Percentiles rank a stretch among this genome's conserved stretches.
Evolutionary conservation across 495 filamentous ascomycete genomes (phyloP).

Genomic region (Cladorrhinum samala): DNA sequence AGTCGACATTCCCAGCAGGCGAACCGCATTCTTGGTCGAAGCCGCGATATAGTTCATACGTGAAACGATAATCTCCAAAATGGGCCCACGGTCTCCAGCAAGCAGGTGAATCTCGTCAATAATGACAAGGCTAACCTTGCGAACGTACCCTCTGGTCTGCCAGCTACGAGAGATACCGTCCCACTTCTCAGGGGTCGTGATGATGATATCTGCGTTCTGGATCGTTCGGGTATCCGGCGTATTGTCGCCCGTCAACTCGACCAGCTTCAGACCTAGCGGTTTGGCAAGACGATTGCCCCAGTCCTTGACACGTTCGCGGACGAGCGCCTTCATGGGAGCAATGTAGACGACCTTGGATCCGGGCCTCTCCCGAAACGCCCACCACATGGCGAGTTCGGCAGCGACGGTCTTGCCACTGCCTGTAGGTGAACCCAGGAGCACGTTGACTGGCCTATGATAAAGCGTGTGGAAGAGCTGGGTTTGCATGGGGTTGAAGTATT

Average conservation of each 20-base stretch:
- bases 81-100: constrained; percentile 90
- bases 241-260: constrained; percentile 97
- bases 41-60: constrained; percentile 99
- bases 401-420: constrained; percentile 97
- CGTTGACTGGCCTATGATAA: constrained; percentile 86
- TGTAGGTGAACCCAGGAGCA: constrained; percentile 92
- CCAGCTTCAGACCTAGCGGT: constrained; percentile 82
- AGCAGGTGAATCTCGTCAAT: constrained; percentile 98
- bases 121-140: constrained; percentile 91
- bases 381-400: constrained; percentile 99
- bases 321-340: constrained; percentile 97
- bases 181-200: constrained; percentile 99
- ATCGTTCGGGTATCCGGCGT: constrained; percentile 95
- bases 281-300: constrained; percentile 80
- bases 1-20: constrained; percentile 95
- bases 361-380: constrained; percentile 93
- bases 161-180: constrained; percentile 98
- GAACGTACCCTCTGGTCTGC: constrained; percentile 94
- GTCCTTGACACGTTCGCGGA: constrained; percentile 93
- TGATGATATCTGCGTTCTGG: constrained; percentile 91
- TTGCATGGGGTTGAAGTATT: constrained; percentile 99
- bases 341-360: constrained; percentile 99
- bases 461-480: constrained; percentile 95
- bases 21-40: constrained; percentile 78
- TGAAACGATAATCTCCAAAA: constrained; percentile 98